Conservation (phyloP, 345 rosid genomes). For the Lenwebbia sp. region DNA sequence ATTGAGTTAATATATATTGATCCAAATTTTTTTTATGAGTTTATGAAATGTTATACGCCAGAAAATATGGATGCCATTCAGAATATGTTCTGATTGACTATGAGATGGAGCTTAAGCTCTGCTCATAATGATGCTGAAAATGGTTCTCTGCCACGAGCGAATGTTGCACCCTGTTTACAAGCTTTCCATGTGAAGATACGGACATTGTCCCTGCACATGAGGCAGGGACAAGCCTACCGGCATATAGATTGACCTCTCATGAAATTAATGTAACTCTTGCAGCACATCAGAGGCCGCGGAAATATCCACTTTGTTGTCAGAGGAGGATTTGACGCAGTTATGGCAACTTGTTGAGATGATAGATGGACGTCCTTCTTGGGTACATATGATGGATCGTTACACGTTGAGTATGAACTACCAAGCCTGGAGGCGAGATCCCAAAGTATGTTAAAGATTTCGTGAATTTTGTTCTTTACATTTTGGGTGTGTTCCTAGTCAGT, state of each 20-base stretch:
- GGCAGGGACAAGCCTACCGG: background rate
- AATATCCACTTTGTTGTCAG: slow-evolving; percentile 34
- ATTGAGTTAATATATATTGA: background rate
- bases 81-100: background rate
- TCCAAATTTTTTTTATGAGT: no score
- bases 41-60: background rate
- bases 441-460: slow-evolving; percentile 11
- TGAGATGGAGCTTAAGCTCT: background rate
- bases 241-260: background rate
- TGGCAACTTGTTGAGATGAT: slow-evolving; percentile 53
- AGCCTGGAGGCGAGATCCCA: slow-evolving; percentile 71
- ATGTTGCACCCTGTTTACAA: background rate
- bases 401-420: slow-evolving; percentile 51
- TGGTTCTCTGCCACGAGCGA: background rate
- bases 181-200: background rate
- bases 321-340: slow-evolving; percentile 51
- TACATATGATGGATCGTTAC: slow-evolving; percentile 64
- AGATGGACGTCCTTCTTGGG: slow-evolving; percentile 74
- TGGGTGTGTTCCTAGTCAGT: background rate
- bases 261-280: background rate
- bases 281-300: slow-evolving; percentile 23
- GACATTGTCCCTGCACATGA: background rate
- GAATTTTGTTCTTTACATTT: background rate
- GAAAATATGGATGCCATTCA: background rate
- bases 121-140: background rate